phyloP scores from a whole-genome alignment of 2,329 filamentous ascomycete species.

The Colletotrichum magnum region DNA sequence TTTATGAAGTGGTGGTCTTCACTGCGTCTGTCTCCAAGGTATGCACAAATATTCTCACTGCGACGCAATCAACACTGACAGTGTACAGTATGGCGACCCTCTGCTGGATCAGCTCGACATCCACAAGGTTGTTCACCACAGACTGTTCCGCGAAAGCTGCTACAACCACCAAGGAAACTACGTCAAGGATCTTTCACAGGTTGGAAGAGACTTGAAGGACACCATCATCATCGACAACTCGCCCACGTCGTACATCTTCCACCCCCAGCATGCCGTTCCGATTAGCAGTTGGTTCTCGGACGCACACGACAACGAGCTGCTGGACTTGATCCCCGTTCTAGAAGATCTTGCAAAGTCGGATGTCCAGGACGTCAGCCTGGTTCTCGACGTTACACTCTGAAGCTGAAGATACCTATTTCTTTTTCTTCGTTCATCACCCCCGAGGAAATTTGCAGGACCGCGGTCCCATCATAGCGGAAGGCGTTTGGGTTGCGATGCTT shows the following conservation, averaged over 20 bases:
- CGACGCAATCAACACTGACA: constrained; percentile 44
- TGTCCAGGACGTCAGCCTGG: constrained; percentile 95
- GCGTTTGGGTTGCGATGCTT: constrained; percentile 66
- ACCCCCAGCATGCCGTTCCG: constrained; percentile 97
- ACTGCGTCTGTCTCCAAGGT: constrained; percentile 99
- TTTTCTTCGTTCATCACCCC: constrained; percentile 49
- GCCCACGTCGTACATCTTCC: constrained; percentile 99
- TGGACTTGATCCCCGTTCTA: constrained; percentile 97
- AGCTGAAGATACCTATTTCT: constrained; percentile 50
- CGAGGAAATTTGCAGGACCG: constrained; percentile 42
- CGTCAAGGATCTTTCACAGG: constrained; percentile 98
- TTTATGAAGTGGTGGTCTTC: constrained; percentile 99
- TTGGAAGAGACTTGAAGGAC: constrained; percentile 94
- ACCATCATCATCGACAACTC: constrained; percentile 99
- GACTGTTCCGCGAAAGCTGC: constrained; percentile 97
- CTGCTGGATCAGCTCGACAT: constrained; percentile 97
- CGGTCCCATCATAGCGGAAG: constrained; percentile 66
- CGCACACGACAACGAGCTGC: constrained; percentile 97
- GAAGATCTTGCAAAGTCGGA: constrained; percentile 93
- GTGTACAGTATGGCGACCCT: constrained; percentile 88
- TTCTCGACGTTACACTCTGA: constrained; percentile 90
- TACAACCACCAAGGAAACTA: constrained; percentile 99
- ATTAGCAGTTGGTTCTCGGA: constrained; percentile 99
- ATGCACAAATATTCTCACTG: constrained; percentile 41
- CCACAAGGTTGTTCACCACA: constrained; percentile 95